These are phyloP conservation scores for Hypoxylon sp. DNA, from an alignment of 2,329 filamentous ascomycete genomes.

Conservation along the genomic window DNA sequence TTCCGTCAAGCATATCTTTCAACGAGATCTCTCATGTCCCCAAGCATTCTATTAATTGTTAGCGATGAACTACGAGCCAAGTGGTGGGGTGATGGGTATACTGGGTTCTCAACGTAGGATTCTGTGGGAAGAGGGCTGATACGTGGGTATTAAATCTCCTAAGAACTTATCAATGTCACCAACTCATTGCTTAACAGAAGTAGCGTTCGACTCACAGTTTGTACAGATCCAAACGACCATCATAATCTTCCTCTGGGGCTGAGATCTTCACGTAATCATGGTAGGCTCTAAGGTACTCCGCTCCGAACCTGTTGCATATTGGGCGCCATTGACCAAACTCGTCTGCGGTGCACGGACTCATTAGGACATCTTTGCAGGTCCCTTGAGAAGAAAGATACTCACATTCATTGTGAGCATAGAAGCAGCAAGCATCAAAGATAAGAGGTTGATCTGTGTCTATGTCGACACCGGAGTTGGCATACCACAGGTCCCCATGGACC, in stretches of 20 bases:
- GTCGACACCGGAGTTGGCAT: conserved; percentile 3
- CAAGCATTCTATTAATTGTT: background rate
- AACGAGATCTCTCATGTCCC: background rate
- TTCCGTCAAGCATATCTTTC: too few relatives aligned
- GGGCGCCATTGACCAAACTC: conserved; percentile 1
- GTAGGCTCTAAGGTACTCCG: background rate
- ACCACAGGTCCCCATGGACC: conserved; percentile 13
- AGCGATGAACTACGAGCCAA: background rate
- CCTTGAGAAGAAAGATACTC: background rate
- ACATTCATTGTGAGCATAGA: background rate
- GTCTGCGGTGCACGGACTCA: background rate
- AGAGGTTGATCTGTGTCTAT: background rate
- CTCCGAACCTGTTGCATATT: background rate
- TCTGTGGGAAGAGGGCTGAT: background rate
- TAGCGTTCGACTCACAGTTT: background rate
- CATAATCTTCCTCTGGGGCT: background rate
- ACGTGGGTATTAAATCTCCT: background rate
- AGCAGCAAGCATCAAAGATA: conserved; percentile 3
- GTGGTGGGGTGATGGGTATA: background rate
- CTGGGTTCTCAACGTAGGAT: background rate
- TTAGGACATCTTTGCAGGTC: background rate
- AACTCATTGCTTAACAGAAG: background rate
- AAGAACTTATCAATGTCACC: background rate
- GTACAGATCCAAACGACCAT: background rate
- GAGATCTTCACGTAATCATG: background rate